Percentiles rank a stretch among this genome's conserved stretches.
These are phyloP conservation scores for Chalciporus chontae DNA, from an alignment of 768 basidiomycete species.

Conservation along the genomic window DNA sequence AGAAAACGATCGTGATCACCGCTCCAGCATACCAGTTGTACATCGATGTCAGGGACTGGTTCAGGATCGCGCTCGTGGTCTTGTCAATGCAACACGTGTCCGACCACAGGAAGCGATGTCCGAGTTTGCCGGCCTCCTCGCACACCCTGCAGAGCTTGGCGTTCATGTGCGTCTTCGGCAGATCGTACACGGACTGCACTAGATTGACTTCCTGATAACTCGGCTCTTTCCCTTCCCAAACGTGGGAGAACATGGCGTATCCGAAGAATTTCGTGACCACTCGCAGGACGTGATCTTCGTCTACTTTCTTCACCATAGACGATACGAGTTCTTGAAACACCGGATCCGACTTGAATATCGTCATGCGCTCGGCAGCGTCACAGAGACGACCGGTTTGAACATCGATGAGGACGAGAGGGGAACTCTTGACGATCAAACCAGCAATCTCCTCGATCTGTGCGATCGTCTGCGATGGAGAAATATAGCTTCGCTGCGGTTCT, in stretches of 20 bases:
- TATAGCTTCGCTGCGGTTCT: not conserved
- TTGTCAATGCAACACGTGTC: constrained; percentile 4
- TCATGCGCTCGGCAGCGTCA: too few species aligned
- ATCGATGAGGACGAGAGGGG: constrained; percentile 7
- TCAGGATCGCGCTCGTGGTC: not conserved
- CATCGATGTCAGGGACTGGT: not conserved
- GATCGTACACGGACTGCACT: too few species aligned
- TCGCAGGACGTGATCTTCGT: not conserved
- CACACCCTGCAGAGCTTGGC: not conserved
- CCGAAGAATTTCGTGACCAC: not conserved
- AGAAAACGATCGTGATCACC: not conserved
- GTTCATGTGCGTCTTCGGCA: not conserved
- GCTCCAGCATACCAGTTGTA: not conserved
- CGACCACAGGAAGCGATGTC: not conserved
- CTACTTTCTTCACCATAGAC: not conserved
- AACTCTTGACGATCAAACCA: not conserved
- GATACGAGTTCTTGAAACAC: not conserved
- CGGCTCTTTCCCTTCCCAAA: not conserved
- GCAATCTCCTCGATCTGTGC: not conserved
- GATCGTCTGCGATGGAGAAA: not conserved
- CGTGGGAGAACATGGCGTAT: constrained; percentile 1
- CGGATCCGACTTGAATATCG: not conserved
- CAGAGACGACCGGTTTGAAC: constrained; percentile 2
- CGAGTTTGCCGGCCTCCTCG: not conserved
- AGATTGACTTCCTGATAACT: not conserved